Conservation (phyloP, 192 early-diverging fungal species). For the Coemansia sp. region DNA sequence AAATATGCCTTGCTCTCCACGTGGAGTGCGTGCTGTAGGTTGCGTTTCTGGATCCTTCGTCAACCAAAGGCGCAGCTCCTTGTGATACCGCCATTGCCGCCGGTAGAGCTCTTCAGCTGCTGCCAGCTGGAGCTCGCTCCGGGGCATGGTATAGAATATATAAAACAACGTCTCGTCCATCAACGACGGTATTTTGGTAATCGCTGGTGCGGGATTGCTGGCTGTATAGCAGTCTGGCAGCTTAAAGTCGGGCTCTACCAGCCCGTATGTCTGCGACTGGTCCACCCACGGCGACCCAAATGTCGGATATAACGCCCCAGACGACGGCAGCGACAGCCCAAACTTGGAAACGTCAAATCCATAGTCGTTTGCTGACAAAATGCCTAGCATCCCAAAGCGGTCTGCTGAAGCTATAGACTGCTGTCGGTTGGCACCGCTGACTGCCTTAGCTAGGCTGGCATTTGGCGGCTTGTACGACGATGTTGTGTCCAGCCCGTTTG, state of each 20-base stretch:
- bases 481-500: slow-evolving; percentile 32
- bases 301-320: slow-evolving; percentile 78
- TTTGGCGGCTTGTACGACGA: slow-evolving; percentile 36
- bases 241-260: slow-evolving; percentile 80
- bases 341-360: slow-evolving; percentile 88
- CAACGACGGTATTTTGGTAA: slow-evolving; percentile 69
- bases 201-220: slow-evolving; percentile 66
- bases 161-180: slow-evolving; percentile 96
- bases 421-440: slow-evolving; percentile 13
- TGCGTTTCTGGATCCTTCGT: slow-evolving; percentile 69
- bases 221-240: slow-evolving; percentile 84
- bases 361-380: slow-evolving; percentile 83
- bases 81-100: slow-evolving; percentile 96
- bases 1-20: slow-evolving; percentile 81
- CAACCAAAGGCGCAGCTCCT: slow-evolving; percentile 89
- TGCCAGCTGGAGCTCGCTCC: slow-evolving; percentile 85
- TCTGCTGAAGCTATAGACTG: slow-evolving; percentile 42
- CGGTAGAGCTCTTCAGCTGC: slow-evolving; percentile 92
- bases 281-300: slow-evolving; percentile 91
- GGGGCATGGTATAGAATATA: slow-evolving; percentile 96
- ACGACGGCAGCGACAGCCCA: slow-evolving; percentile 70
- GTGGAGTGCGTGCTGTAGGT: slow-evolving; percentile 56
- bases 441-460: slow-evolving; percentile 24
- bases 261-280: slow-evolving; percentile 58
- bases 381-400: slow-evolving; percentile 80